phyloP scores from a whole-genome alignment of 169 alveolate species.

The Eimeria praecox region DNA sequence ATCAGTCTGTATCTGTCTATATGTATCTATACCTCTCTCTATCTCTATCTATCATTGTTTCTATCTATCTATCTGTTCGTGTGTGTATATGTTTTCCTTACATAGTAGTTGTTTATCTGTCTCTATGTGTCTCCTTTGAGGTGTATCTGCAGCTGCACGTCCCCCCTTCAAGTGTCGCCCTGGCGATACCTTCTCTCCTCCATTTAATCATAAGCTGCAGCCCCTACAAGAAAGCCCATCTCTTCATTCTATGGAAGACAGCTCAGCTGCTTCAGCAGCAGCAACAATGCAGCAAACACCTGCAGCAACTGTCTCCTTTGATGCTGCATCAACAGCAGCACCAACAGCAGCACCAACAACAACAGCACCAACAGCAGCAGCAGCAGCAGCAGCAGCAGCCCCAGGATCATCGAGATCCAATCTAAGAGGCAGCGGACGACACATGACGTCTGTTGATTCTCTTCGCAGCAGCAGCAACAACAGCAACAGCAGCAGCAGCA shows the following conservation, averaged over 20 bases:
- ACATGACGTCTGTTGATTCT: not conserved
- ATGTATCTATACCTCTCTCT: not conserved
- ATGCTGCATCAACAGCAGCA: constrained; percentile 28
- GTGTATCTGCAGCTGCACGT: constrained; percentile 8
- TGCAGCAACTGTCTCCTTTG: not conserved
- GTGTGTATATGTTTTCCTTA: not conserved
- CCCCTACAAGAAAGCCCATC: constrained; percentile 20
- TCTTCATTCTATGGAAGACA: constrained; percentile 6
- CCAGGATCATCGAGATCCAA: not conserved
- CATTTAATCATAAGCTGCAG: not conserved
- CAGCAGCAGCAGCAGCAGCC: constrained; percentile 31
- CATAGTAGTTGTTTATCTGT: not conserved
- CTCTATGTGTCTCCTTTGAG: not conserved
- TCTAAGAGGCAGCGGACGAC: not conserved
- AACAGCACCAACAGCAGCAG: constrained; percentile 36
- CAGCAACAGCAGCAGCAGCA: not conserved
- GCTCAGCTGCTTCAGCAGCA: not conserved
- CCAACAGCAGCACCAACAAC: constrained; percentile 1
- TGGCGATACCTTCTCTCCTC: not conserved
- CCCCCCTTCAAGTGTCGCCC: not conserved
- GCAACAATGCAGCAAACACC: not conserved
- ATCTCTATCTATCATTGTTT: not conserved
- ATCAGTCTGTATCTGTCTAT: no score
- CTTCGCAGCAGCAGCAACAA: not conserved
- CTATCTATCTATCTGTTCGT: not conserved